Percentiles rank a stretch among this genome's conserved stretches.
These are phyloP conservation scores for Myriangium duriaei DNA, from an alignment of 2,329 filamentous ascomycete genomes.

Conservation along the genomic window DNA sequence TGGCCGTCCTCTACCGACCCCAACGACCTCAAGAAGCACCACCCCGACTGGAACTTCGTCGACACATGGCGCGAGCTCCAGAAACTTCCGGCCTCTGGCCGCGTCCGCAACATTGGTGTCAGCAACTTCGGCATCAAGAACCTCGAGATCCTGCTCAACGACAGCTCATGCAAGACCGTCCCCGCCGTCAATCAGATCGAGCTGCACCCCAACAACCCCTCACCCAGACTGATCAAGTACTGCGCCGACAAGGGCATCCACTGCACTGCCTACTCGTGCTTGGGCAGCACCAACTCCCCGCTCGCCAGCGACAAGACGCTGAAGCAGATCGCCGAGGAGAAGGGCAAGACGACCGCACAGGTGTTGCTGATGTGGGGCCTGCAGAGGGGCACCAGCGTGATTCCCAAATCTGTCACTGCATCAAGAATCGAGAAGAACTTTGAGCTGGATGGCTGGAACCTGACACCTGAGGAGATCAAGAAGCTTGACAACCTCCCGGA, in stretches of 20 bases:
- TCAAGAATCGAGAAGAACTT: slow-evolving; percentile 66
- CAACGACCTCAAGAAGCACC: slow-evolving; percentile 51
- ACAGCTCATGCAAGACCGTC: slow-evolving; percentile 44
- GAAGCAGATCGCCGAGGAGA: slow-evolving; percentile 38
- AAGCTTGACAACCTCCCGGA: slow-evolving; percentile 55
- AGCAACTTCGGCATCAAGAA: slow-evolving; percentile 78
- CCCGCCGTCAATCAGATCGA: slow-evolving; percentile 72
- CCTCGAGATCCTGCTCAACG: slow-evolving; percentile 58
- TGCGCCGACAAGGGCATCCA: slow-evolving; percentile 63
- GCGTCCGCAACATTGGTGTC: slow-evolving; percentile 50
- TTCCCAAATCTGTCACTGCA: slow-evolving; percentile 71
- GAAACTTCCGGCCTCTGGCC: slow-evolving; percentile 48
- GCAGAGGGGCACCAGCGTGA: slow-evolving; percentile 68
- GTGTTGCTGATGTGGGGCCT: slow-evolving; percentile 70
- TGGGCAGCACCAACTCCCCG: slow-evolving; percentile 50
- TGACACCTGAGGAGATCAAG: slow-evolving; percentile 60
- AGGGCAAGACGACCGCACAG: slow-evolving; percentile 61
- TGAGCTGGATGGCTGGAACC: slow-evolving; percentile 52
- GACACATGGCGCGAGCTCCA: slow-evolving; percentile 50
- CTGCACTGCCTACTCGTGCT: slow-evolving; percentile 60
- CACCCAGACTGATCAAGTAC: slow-evolving; percentile 40
- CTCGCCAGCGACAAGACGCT: slow-evolving; percentile 55
- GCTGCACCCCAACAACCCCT: slow-evolving; percentile 68
- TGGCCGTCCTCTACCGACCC: slow-evolving; percentile 57
- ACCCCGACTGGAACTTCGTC: slow-evolving; percentile 59